Percentiles rank a stretch among this genome's conserved stretches.
Conservation (phyloP, 2,329 filamentous ascomycete species). For the Botryotinia calthae region DNA sequence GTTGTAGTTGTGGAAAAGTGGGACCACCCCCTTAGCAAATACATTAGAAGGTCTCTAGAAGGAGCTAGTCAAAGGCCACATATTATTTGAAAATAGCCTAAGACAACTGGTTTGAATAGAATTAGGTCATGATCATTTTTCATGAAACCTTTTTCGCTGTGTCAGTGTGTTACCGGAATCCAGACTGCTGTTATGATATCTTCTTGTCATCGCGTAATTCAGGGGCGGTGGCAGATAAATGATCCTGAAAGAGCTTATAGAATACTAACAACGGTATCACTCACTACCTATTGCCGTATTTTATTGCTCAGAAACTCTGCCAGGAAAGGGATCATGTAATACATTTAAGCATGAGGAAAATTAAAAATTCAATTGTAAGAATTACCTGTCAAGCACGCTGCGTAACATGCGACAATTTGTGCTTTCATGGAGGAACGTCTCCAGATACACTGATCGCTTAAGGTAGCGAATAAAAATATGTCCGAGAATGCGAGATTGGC, state of each 20-base stretch:
- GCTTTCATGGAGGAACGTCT: background rate
- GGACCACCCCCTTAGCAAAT: background rate
- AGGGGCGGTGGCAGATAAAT: background rate
- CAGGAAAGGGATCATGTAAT: fast-evolving
- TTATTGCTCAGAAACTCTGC: fast-evolving
- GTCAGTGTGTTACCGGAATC: background rate
- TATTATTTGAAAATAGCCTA: background rate
- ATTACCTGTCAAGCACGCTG: background rate
- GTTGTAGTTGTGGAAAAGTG: background rate
- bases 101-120: background rate
- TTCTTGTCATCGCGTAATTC: background rate
- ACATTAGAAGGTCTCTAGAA: background rate
- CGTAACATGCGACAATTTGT: background rate
- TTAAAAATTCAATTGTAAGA: background rate
- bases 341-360: background rate
- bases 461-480: background rate
- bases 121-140: background rate
- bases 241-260: background rate
- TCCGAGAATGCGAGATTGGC: background rate
- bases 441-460: background rate
- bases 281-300: background rate
- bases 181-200: background rate
- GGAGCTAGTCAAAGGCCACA: background rate
- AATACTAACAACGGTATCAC: background rate
- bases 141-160: background rate